Conservation (phyloP, 2,329 filamentous ascomycete genomes). For the Xylariales sp. region DNA sequence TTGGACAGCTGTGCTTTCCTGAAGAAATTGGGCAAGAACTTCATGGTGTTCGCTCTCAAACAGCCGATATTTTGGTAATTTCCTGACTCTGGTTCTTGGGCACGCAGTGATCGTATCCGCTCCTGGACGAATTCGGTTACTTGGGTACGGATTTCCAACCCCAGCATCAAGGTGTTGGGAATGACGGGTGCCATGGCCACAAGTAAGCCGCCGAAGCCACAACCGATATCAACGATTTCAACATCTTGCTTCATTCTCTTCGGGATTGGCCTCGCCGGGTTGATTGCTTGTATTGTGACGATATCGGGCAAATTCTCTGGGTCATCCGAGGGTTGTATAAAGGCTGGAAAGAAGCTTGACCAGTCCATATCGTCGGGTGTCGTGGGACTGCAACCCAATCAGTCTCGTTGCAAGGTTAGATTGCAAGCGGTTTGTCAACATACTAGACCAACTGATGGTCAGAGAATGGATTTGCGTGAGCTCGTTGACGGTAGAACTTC, state of each 20-base stretch:
- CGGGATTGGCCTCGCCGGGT: conserved; percentile 14
- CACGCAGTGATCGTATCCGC: conserved; percentile 75
- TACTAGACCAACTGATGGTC: conserved; percentile 90
- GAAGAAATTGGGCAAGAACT: conserved; percentile 99
- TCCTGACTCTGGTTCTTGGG: conserved; percentile 49
- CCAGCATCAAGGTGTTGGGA: conserved; percentile 78
- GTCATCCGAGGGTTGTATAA: conserved; percentile 39
- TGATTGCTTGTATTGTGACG: conserved; percentile 11
- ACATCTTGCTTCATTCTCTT: conserved; percentile 60
- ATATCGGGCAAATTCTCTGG: conserved; percentile 26
- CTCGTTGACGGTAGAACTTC: conserved; percentile 92
- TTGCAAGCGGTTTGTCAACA: conserved; percentile 26
- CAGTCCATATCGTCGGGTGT: conserved; percentile 87
- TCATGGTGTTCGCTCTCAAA: conserved; percentile 94
- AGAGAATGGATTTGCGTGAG: conserved; percentile 96
- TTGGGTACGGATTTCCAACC: conserved; percentile 87
- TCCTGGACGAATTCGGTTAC: conserved; percentile 90
- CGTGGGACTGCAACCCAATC: conserved; percentile 66
- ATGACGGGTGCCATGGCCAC: conserved; percentile 79
- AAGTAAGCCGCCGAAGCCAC: conserved; percentile 87
- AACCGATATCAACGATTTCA: conserved; percentile 94
- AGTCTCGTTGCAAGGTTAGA: too few species aligned
- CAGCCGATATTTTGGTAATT: conserved; percentile 84
- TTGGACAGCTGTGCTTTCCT: conserved; percentile 72
- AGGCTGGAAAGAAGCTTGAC: conserved; percentile 77